phyloP scores from a whole-genome alignment of 1,139 yeast species.

The Protomyces gravidus region DNA sequence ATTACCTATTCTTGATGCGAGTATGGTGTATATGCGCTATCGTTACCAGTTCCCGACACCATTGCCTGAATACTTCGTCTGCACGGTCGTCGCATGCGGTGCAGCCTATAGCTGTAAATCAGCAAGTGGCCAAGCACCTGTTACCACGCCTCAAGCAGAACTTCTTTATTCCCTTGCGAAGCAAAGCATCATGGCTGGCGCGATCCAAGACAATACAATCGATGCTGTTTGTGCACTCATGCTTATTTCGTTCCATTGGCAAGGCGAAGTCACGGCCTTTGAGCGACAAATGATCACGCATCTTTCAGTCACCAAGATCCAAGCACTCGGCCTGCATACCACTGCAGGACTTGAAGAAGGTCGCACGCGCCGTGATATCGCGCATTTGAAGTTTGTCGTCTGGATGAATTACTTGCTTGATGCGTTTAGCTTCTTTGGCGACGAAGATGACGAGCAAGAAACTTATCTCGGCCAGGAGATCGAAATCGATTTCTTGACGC shows the following conservation, averaged over 20 bases:
- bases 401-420: constrained; percentile 18
- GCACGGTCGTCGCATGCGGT: constrained; percentile 20
- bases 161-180: constrained; percentile 14
- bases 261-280: constrained; percentile 6
- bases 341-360: background rate
- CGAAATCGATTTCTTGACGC: constrained; percentile 1
- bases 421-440: constrained; percentile 10
- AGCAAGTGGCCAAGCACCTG: constrained; percentile 5
- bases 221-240: constrained; percentile 11
- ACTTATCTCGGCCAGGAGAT: constrained; percentile 13
- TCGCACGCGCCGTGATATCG: constrained; percentile 8
- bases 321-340: constrained; percentile 4
- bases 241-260: constrained; percentile 14
- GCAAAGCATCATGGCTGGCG: constrained; percentile 5
- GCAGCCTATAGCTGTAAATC: constrained; percentile 7
- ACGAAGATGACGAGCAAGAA: background rate
- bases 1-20: constrained; percentile 15
- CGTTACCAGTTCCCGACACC: constrained; percentile 8
- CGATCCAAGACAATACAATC: constrained; percentile 1
- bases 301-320: constrained; percentile 5
- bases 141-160: constrained; percentile 4
- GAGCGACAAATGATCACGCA: constrained; percentile 9
- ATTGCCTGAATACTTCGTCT: constrained; percentile 7
- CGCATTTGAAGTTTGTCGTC: constrained; percentile 9
- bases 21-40: constrained; percentile 15